Evolutionary conservation across 2,329 filamentous ascomycete genomes (phyloP), one percentile per base, ranked within the genome.

Genomic region (Nigrospora sphaerica): DNA sequence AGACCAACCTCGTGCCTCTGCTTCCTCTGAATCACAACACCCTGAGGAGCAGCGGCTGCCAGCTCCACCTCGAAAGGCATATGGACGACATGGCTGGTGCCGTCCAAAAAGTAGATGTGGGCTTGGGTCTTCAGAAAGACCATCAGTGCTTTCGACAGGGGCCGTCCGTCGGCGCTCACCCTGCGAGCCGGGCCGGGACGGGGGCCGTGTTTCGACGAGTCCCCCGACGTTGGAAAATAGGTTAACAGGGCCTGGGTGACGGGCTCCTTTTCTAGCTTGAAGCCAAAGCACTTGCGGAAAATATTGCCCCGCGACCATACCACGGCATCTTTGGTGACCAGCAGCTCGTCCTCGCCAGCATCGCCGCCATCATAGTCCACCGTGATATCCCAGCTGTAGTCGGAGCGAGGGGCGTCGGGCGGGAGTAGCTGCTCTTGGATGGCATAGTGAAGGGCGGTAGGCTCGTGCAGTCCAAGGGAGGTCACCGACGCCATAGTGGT

Each of bases 31-130:
- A 98, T 80, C 17, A 98, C 77, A 42, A 97, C 76, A 23, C 93
- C 93, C 32, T 81, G 75, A 6, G 90, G 86, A 12, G 88, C 87
- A 33, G 92, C 82, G 63, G 91, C 88, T 31, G 88, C 90, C 45
- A 81, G 81, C 61, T 95, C 89, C 37, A 96, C 86, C 67, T 97
- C 91, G 60, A 98, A 98, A 2, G 92, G 92, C 60, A 98, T 81
- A 62, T 95, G 89, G 41, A 97, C 77, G 48, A 95, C 81, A 74
- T 98, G 88, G 60, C 81, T 93, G 32, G 88, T 84, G 17, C 92
- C 92, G 2, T 86, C 81, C 34, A 97, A 77, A 62, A 95, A 96
- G 72, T 91, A 95, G 53, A 98, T 81, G 62, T 97, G 92, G 18
- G 88, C 90, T 61, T 97, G 92, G 0, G 88, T 91, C 66, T 88